These are phyloP conservation scores for Sphagnum contortum DNA, from an alignment of 225 moss, liverwort and hornwort genomes.

Conservation along the genomic window DNA sequence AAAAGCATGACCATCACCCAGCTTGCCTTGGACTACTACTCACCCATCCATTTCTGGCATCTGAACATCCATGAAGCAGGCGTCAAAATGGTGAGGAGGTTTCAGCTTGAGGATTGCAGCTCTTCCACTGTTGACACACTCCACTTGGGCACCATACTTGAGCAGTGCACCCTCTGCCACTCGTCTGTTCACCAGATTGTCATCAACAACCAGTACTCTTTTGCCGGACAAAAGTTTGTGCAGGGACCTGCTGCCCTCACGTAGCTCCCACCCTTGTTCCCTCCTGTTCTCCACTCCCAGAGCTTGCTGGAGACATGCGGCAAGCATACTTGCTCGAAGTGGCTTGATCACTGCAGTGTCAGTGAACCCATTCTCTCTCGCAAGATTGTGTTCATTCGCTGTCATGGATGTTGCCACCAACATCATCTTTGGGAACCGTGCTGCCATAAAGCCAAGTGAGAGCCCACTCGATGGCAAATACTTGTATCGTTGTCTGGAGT, in stretches of 20 bases:
- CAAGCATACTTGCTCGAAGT: conserved; percentile 64
- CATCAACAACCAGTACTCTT: conserved; percentile 55
- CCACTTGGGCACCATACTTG: conserved; percentile 61
- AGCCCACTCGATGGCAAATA: not conserved
- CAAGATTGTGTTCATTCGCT: conserved; percentile 35
- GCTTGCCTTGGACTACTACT: too few relatives aligned
- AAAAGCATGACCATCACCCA: too few relatives aligned
- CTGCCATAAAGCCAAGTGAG: too few relatives aligned
- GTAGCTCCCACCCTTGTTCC: conserved; percentile 32
- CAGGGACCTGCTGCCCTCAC: conserved; percentile 30
- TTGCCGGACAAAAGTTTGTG: conserved; percentile 52
- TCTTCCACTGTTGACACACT: conserved; percentile 50
- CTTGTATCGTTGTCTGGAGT: conserved; percentile 15
- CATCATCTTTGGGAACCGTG: conserved; percentile 25
- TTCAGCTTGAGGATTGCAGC: conserved; percentile 47
- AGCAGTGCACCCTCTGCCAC: conserved; percentile 54
- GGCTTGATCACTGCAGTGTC: conserved; percentile 60
- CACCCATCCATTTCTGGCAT: conserved; percentile 81
- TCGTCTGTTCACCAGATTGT: conserved; percentile 52
- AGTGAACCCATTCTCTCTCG: conserved; percentile 43
- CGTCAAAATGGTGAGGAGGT: conserved; percentile 57
- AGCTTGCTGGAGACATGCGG: conserved; percentile 50
- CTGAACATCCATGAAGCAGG: conserved; percentile 71
- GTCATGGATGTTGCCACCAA: conserved; percentile 52
- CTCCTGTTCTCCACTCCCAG: conserved; percentile 40